phyloP scores from a whole-genome alignment of 768 basidiomycete species.

The Rubroboletus satanas region DNA sequence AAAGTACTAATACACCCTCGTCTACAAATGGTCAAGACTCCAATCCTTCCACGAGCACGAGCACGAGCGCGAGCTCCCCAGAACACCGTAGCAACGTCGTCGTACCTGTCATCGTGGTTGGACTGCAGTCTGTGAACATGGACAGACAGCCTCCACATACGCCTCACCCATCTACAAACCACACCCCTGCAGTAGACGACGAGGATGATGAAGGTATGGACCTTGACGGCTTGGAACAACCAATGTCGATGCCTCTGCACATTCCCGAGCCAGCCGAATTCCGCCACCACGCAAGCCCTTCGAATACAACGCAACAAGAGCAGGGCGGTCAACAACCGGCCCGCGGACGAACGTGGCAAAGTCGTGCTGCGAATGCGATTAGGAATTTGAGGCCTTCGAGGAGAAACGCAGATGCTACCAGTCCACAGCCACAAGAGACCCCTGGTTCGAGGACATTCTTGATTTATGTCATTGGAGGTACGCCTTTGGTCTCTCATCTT shows the following conservation, averaged over 20 bases:
- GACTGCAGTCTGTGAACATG: constrained; percentile 68
- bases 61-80: constrained; percentile 15
- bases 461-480: constrained; percentile 87
- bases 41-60: constrained; percentile 13
- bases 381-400: constrained; percentile 48
- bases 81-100: constrained; percentile 44
- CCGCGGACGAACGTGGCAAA: constrained; percentile 49
- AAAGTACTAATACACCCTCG: constrained; percentile 3
- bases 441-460: constrained; percentile 60
- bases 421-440: constrained; percentile 23
- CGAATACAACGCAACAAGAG: constrained; percentile 11
- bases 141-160: constrained; percentile 33
- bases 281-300: constrained; percentile 13
- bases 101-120: constrained; percentile 81
- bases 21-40: constrained; percentile 14
- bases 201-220: constrained; percentile 29
- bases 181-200: constrained; percentile 13
- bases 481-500: constrained; percentile 14
- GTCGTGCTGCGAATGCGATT: constrained; percentile 60
- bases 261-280: constrained; percentile 26
- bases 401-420: constrained; percentile 18
- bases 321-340: constrained; percentile 18
- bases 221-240: constrained; percentile 22
- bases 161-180: constrained; percentile 14
- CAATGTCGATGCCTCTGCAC: constrained; percentile 26